These are phyloP conservation scores for Piper longum DNA, from an alignment of 164 flowering plant species.

Conservation along the genomic window DNA sequence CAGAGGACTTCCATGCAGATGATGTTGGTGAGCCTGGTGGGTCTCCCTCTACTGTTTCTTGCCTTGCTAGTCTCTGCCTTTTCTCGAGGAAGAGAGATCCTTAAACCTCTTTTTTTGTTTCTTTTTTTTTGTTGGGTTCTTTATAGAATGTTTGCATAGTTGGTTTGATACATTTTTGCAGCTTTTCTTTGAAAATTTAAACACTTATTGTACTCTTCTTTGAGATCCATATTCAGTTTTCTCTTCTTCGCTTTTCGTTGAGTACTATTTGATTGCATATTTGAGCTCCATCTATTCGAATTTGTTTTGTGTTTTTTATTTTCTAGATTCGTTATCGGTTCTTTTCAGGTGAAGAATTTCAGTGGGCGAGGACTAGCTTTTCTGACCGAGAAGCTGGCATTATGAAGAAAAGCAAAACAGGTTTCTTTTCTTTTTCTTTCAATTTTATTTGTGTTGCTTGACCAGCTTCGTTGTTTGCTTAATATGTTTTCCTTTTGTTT, in stretches of 20 bases:
- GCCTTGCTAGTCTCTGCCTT: background rate
- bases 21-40: conserved; percentile 40
- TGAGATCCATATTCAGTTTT: background rate
- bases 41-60: background rate
- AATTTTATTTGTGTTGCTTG: background rate
- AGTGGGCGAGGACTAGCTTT: conserved; percentile 53
- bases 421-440: conserved; percentile 13
- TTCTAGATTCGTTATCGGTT: background rate
- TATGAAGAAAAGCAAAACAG: conserved; percentile 91
- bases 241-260: background rate
- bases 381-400: conserved; percentile 38
- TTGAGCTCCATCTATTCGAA: background rate
- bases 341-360: conserved; percentile 48
- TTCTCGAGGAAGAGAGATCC: background rate
- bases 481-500: conserved; percentile 1
- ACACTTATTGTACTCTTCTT: too few species aligned
- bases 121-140: background rate
- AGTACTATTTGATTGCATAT: background rate
- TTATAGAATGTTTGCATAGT: too few species aligned
- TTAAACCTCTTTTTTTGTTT: background rate
- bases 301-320: too few species aligned
- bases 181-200: too few species aligned
- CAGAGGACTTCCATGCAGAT: conserved; percentile 64
- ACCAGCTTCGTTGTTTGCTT: background rate
- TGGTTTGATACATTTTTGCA: too few species aligned